Base-by-base conservation (phyloP, 192 early-diverging fungal species). In the Phycomyces nitens region DNA sequence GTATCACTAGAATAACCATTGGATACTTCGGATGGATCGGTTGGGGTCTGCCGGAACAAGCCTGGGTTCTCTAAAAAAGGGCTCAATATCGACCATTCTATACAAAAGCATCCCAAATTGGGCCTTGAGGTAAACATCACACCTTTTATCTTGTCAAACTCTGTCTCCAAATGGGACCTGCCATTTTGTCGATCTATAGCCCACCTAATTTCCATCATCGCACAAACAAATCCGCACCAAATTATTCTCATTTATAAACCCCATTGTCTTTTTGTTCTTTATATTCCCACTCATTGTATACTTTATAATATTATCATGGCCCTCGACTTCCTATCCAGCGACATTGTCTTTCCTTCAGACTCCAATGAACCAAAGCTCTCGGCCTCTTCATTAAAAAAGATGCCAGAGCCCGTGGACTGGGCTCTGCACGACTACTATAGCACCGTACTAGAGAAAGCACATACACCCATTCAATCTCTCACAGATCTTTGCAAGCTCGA, bases 331-430 rank as follows among this genome's bases (percentile, higher is more conserved):
- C 24, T 62, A 18, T 63, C 60, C 0, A 69, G 68, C 18, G 68
- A 69, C 24, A 62, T 69, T 42, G 41, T 26, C 22, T 69, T 69
- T 44, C 68, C 68, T 26, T 56, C 23, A n/a, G 68, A 69, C 44
- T 34, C 43, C 7, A 61, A 60, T 21, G 53, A 56, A 58, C 60
- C 68, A 2, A 69, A 69, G 49, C 27, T 69, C 21, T 63, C 68
- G 16, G 53, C 68, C 20, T 18, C 38, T 8, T 43, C 60, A 50
- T 56, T 22, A 38, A 22, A 22, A 18, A 69, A 69, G 42, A 24
- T 69, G 22, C 60, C 68, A n/a, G 53, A 69, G 41, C 22, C 60
- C 0, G 42, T 56, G 16, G 68, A 69, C 56, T 69, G 68, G 68
- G 55, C 54, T 56, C 15, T 56, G 12, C 41, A 56, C 44, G 41